These are phyloP conservation scores for Phytophthora citricola DNA, from an alignment of 352 stramenopile genomes.

Conservation along the genomic window DNA sequence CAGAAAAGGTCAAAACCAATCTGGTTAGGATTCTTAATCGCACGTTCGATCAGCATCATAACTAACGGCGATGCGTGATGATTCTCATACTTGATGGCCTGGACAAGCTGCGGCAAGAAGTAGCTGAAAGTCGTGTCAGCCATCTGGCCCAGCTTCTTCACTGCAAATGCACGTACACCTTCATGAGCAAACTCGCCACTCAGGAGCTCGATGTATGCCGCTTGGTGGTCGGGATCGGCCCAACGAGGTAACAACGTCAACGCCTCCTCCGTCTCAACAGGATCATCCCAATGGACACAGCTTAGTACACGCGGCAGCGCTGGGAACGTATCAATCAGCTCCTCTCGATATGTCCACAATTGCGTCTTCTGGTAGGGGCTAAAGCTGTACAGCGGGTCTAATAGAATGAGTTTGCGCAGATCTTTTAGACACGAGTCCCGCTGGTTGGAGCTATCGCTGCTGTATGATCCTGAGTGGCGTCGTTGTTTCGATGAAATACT, in stretches of 20 bases:
- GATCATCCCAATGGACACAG: slow-evolving; percentile 81
- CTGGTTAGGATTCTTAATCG: slow-evolving; percentile 86
- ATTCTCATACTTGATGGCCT: slow-evolving; percentile 90
- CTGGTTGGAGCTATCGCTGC: slow-evolving; percentile 59
- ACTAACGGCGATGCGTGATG: slow-evolving; percentile 77
- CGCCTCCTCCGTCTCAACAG: slow-evolving; percentile 65
- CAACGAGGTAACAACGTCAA: slow-evolving; percentile 70
- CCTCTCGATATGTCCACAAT: slow-evolving; percentile 78
- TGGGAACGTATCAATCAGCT: slow-evolving; percentile 73
- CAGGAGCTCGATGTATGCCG: slow-evolving; percentile 80
- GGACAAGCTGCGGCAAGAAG: slow-evolving; percentile 87
- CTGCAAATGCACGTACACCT: slow-evolving; percentile 70
- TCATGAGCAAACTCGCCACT: slow-evolving; percentile 81
- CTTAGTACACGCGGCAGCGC: slow-evolving; percentile 75
- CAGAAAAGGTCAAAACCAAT: slow-evolving; percentile 92
- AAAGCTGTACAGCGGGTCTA: slow-evolving; percentile 79
- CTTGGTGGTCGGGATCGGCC: slow-evolving; percentile 66
- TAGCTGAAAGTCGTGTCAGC: slow-evolving; percentile 86
- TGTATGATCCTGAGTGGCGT: slow-evolving; percentile 57
- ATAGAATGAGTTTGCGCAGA: slow-evolving; percentile 71
- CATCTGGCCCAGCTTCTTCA: slow-evolving; percentile 75
- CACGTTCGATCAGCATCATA: slow-evolving; percentile 77
- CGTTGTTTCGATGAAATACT: slow-evolving; percentile 37
- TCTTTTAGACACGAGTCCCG: slow-evolving; percentile 60
- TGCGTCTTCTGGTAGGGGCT: slow-evolving; percentile 79